These are phyloP conservation scores for Apophysomyces trapeziformis DNA, from an alignment of 371 early-diverging fungal species.

Conservation along the genomic window DNA sequence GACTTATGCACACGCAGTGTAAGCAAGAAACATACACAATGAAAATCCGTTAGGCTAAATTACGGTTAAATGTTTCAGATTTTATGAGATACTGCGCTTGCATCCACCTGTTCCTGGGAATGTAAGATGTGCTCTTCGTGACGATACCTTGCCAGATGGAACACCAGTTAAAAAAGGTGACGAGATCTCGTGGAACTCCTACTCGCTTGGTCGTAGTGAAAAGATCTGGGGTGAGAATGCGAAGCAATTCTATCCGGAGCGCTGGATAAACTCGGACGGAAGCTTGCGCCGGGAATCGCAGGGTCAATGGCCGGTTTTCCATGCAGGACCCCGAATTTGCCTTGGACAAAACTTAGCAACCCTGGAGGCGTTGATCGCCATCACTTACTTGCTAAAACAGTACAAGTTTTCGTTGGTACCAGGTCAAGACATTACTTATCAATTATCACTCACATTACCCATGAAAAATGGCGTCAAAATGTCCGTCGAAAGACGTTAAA, in stretches of 20 bases:
- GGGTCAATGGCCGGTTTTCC: conserved; percentile 42
- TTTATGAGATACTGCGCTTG: conserved; percentile 61
- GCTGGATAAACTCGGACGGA: conserved; percentile 44
- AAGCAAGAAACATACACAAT: background rate
- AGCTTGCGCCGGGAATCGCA: conserved; percentile 25
- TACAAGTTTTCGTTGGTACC: conserved; percentile 52
- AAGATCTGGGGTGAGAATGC: conserved; percentile 55
- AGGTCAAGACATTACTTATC: conserved; percentile 43
- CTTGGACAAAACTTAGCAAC: conserved; percentile 60
- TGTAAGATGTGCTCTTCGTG: conserved; percentile 53
- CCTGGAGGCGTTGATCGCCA: conserved; percentile 53
- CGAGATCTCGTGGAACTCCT: conserved; percentile 44
- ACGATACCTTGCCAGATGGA: conserved; percentile 64
- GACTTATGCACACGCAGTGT: conserved; percentile 39
- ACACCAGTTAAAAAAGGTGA: conserved; percentile 59
- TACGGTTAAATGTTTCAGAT: conserved; percentile 17
- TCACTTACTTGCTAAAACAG: conserved; percentile 48
- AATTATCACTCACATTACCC: conserved; percentile 49
- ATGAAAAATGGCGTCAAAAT: conserved; percentile 55
- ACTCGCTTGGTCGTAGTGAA: conserved; percentile 49
- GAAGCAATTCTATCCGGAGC: conserved; percentile 51
- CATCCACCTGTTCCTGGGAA: conserved; percentile 66
- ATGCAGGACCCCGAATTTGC: conserved; percentile 66
- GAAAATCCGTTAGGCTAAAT: background rate
- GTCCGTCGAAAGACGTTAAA: conserved; percentile 36